phyloP scores from a whole-genome alignment of 371 early-diverging fungal species.

The Blakeslea trispora region DNA sequence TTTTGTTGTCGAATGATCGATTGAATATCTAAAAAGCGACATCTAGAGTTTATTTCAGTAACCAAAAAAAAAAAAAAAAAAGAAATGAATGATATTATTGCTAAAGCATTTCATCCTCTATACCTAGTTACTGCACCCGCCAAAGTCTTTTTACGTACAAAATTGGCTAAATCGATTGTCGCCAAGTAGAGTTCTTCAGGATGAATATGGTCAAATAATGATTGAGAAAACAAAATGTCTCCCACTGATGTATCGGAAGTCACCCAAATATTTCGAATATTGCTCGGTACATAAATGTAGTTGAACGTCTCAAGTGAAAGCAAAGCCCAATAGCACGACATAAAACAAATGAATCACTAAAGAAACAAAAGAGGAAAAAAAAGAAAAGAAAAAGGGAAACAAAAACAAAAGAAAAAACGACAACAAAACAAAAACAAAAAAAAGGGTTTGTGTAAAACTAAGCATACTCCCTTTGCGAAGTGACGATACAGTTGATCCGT shows the following conservation, averaged over 20 bases:
- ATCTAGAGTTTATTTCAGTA: conserved; percentile 4
- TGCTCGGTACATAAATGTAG: conserved; percentile 50
- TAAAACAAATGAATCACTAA: neutral
- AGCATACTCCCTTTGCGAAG: too few relatives aligned
- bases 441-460: neutral
- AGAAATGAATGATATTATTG: too few relatives aligned
- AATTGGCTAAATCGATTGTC: conserved; percentile 50
- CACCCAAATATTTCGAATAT: conserved; percentile 22
- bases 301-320: conserved; percentile 51
- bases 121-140: conserved; percentile 65
- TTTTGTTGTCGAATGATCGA: conserved; percentile 8
- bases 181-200: conserved; percentile 59
- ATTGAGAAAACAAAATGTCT: conserved; percentile 44
- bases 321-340: conserved; percentile 55
- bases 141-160: conserved; percentile 50
- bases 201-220: conserved; percentile 60
- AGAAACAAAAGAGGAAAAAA: neutral
- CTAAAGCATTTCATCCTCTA: too few relatives aligned
- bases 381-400: neutral
- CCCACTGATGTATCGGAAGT: conserved; percentile 30
- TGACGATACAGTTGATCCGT: too few relatives aligned
- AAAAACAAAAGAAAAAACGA: neutral
- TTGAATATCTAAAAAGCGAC: conserved; percentile 13
- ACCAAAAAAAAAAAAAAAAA: neutral
- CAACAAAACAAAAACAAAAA: neutral